Base-by-base conservation (phyloP, 768 basidiomycete species). In the Pleurotus cornucopiae region DNA sequence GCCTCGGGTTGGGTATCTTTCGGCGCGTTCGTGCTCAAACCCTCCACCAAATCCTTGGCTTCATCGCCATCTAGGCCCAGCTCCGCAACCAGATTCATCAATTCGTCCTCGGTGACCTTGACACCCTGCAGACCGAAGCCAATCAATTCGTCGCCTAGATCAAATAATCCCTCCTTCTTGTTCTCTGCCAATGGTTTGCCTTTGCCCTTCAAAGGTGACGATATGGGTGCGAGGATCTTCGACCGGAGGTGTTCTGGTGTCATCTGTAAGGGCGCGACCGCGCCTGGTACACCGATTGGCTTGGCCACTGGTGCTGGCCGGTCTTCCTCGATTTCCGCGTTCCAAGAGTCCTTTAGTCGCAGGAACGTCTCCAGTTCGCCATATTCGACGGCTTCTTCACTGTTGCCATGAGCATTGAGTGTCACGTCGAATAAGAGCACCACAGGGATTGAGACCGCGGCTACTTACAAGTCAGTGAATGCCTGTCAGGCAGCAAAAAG, bases 321-420 rank as follows among this genome's bases (percentile, higher is more conserved):
- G 48, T 84, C 83, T 57, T 83, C 85, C 39, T 89, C 88, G 48
- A 81, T 69, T 5, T 67, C 69, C 2, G 72, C 72, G 55, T 87
- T 73, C 79, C 84, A 94, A 12, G 73, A 71, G 62, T 94, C 91
- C 5, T 87, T 86, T 18, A 86, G 76, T 12, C 87, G 82, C 30
- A 94, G 73, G 71, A 90, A 93, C 1, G 63, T 70, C 26, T 85
- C 82, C 20, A 93, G 82, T 60, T 89, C 88, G 58, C 74, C 81
- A 63, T 79, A 83, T 70, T 94, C 91, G 30, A 92, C 91, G 6
- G 92, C 90, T 62, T 89, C 88, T 73, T 93, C 92, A 60, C 90
- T 92, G 59, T 34, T 34, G 21, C 16, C 23, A 52, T 48, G 46
- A 34, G 53, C 58, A 6, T 46, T 46, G 39, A 44, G 40, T 54